Conservation (phyloP, 2,329 filamentous ascomycete species). For the Pestalotiopsis sp. region DNA sequence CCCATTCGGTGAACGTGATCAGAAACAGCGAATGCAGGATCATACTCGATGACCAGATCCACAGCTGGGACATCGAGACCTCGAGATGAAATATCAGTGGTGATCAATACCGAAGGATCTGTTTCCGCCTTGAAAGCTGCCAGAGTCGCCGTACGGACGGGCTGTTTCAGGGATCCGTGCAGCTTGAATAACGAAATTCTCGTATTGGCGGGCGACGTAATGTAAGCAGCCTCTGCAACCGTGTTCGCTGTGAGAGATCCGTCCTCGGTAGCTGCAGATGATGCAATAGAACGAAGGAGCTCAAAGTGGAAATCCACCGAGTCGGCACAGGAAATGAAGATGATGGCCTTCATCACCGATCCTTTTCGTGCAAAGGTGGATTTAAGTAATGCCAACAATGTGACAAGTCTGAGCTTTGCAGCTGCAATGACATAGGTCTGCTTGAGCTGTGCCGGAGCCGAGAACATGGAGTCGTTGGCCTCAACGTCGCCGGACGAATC, state of each 20-base stretch:
- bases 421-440: conserved; percentile 88
- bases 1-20: conserved; percentile 96
- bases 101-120: conserved; percentile 81
- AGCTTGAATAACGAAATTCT: conserved; percentile 79
- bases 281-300: conserved; percentile 58
- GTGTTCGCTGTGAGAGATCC: conserved; percentile 54
- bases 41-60: conserved; percentile 93
- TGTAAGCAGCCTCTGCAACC: conserved; percentile 68
- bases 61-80: conserved; percentile 95
- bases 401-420: conserved; percentile 87
- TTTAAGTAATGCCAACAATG: conserved; percentile 81
- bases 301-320: conserved; percentile 97
- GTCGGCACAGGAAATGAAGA: conserved; percentile 96
- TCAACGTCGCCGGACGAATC: conserved; percentile 49
- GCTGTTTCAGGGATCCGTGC: conserved; percentile 88
- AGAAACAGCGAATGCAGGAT: conserved; percentile 89
- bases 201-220: conserved; percentile 76
- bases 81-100: conserved; percentile 93
- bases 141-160: conserved; percentile 84
- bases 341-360: conserved; percentile 93
- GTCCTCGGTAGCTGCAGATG: conserved; percentile 25
- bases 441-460: conserved; percentile 89
- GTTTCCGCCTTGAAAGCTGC: conserved; percentile 75
- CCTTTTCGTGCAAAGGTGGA: conserved; percentile 86
- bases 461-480: conserved; percentile 63